A percentile compares a stretch with the other conserved stretches of the same genome.
Evolutionary conservation across 768 basidiomycete species (phyloP).

Genomic region (Omphalotus guepiniiformis): DNA sequence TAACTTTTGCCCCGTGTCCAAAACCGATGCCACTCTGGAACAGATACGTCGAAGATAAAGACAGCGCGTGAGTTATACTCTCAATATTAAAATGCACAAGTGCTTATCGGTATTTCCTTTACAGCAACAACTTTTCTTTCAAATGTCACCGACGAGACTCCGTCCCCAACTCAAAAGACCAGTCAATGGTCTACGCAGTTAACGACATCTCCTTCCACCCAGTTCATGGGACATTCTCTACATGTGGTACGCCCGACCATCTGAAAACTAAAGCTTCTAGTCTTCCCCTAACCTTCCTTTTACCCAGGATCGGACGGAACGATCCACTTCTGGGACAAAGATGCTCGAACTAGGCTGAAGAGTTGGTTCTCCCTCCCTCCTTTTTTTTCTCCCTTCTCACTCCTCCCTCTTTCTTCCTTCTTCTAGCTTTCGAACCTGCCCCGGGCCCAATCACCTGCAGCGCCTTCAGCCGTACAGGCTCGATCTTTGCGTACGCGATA

Average conservation of each 20-base stretch:
- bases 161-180: conserved; percentile 53
- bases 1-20: conserved; percentile 1
- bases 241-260: conserved; percentile 46
- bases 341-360: conserved; percentile 87
- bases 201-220: conserved; percentile 88
- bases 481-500: conserved; percentile 87
- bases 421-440: conserved; percentile 64
- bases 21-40: not conserved
- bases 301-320: conserved; percentile 72
- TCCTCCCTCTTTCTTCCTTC: conserved; percentile 1
- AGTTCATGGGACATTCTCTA: conserved; percentile 80
- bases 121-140: conserved; percentile 82
- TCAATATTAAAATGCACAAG: not conserved
- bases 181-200: conserved; percentile 73
- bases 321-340: conserved; percentile 94
- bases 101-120: not conserved
- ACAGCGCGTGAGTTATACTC: conserved; percentile 46
- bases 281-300: not conserved
- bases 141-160: conserved; percentile 71
- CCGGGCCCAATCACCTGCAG: conserved; percentile 77
- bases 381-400: conserved; percentile 6
- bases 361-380: conserved; percentile 40
- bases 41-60: conserved; percentile 87
- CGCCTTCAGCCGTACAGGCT: conserved; percentile 83
- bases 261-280: conserved; percentile 17